Conservation (phyloP, 108 stramenopile species). For the Cyclostephanos tholiformis region DNA sequence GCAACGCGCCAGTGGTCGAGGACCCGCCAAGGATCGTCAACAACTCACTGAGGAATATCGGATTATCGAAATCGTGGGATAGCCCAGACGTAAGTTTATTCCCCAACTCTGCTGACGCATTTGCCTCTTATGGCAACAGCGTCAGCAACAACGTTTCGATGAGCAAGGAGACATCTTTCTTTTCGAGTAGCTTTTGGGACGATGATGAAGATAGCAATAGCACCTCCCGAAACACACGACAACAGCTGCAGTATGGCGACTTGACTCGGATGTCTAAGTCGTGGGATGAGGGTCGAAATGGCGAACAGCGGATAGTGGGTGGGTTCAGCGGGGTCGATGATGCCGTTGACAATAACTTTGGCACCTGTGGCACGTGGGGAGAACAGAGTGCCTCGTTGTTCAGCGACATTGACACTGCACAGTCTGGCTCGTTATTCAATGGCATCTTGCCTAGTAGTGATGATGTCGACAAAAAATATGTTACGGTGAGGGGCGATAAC, state of each 20-base stretch:
- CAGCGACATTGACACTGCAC: not conserved
- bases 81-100: not conserved
- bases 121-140: not conserved
- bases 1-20: conserved; percentile 1
- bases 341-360: not conserved
- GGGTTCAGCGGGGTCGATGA: not conserved
- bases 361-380: not conserved
- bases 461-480: not conserved
- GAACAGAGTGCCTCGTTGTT: not conserved
- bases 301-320: not conserved
- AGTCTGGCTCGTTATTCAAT: no score
- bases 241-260: conserved; percentile 1
- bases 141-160: not conserved
- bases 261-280: not conserved
- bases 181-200: not conserved
- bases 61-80: conserved; percentile 1
- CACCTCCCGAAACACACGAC: not conserved
- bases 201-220: not conserved
- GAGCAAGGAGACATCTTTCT: not conserved
- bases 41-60: not conserved
- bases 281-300: conserved; percentile 1
- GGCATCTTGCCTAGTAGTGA: not conserved
- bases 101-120: not conserved
- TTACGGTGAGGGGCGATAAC: not conserved
- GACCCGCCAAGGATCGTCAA: not conserved